phyloP scores from a whole-genome alignment of 768 basidiomycete genomes.

The Leucocoprinus sp. region DNA sequence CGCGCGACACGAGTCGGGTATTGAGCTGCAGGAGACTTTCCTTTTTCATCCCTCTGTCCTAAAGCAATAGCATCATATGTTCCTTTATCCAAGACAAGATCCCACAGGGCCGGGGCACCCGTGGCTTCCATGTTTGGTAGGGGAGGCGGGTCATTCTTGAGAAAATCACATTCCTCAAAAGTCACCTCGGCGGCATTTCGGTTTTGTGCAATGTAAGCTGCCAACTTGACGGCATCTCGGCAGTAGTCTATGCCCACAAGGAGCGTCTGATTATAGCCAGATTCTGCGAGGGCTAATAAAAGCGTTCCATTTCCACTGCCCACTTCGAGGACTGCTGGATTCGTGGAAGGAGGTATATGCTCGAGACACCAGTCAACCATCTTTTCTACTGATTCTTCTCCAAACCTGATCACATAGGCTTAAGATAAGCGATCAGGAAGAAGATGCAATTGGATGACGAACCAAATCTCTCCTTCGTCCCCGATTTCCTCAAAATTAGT shows the following conservation, averaged over 20 bases:
- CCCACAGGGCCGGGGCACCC: conserved; percentile 40
- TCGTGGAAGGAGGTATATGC: conserved; percentile 39
- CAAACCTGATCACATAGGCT: conserved; percentile 49
- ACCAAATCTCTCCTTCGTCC: conserved; percentile 86
- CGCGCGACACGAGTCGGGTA: conserved; percentile 53
- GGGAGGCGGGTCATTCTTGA: conserved; percentile 40
- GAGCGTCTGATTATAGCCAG: conserved; percentile 45
- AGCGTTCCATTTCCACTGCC: conserved; percentile 78
- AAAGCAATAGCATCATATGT: conserved; percentile 83
- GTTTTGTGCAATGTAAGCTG: conserved; percentile 44
- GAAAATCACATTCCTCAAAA: conserved; percentile 60
- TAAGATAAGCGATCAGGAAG: background rate
- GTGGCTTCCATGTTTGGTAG: conserved; percentile 18
- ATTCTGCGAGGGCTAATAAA: conserved; percentile 61
- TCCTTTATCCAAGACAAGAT: conserved; percentile 79
- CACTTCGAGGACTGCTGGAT: conserved; percentile 60
- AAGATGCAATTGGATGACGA: conserved; percentile 17
- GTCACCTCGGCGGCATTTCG: conserved; percentile 35
- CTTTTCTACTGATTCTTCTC: conserved; percentile 63
- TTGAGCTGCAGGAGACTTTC: conserved; percentile 40
- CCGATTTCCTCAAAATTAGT: conserved; percentile 67
- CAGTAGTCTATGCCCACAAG: conserved; percentile 76
- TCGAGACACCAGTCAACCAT: conserved; percentile 69
- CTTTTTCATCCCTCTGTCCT: conserved; percentile 47
- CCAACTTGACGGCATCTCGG: conserved; percentile 56